Percentiles rank a stretch among this genome's conserved stretches.
Evolutionary conservation across 2,329 filamentous ascomycete genomes (phyloP).

Genomic region (Talaromyces sp.): DNA sequence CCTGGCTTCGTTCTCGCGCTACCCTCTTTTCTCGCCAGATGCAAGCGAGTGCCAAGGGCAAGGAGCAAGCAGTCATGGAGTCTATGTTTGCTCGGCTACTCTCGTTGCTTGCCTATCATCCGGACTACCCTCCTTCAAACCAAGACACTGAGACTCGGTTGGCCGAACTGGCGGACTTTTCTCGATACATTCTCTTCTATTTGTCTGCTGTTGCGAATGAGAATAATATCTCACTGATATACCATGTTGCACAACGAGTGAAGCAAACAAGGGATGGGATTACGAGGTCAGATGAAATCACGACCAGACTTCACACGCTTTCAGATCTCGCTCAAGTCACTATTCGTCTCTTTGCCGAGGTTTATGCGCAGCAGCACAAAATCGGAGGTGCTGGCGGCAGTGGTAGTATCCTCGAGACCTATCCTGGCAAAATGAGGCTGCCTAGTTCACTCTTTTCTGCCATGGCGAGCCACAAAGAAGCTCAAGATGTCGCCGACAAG

Average conservation of each 20-base stretch:
- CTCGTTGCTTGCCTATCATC: slow-evolving; percentile 86
- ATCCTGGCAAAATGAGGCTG: slow-evolving; percentile 71
- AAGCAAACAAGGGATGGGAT: slow-evolving; percentile 86
- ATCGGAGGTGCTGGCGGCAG: slow-evolving; percentile 33
- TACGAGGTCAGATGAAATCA: slow-evolving; percentile 44
- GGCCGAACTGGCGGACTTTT: slow-evolving; percentile 67
- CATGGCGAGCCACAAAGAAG: slow-evolving; percentile 69
- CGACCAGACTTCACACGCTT: slow-evolving; percentile 65
- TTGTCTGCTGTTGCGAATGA: slow-evolving; percentile 75
- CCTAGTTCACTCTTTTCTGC: slow-evolving; percentile 72
- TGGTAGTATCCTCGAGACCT: slow-evolving; percentile 65
- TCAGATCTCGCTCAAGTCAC: slow-evolving; percentile 80
- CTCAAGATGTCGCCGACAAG: slow-evolving; percentile 80
- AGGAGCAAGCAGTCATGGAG: slow-evolving; percentile 64
- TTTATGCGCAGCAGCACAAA: slow-evolving; percentile 63
- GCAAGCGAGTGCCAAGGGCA: slow-evolving; percentile 28
- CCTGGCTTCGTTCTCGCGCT: slow-evolving; percentile 81
- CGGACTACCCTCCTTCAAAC: slow-evolving; percentile 60
- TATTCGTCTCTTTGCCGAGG: slow-evolving; percentile 79
- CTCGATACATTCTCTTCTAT: slow-evolving; percentile 86
- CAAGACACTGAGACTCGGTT: slow-evolving; percentile 40
- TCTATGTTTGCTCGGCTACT: slow-evolving; percentile 74
- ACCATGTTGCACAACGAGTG: slow-evolving; percentile 84
- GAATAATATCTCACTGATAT: slow-evolving; percentile 80
- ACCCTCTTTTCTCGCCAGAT: slow-evolving; percentile 53